Evolutionary conservation across 2,329 filamentous ascomycete species (phyloP).

Genomic region (Sporothrix pseudoabietina): DNA sequence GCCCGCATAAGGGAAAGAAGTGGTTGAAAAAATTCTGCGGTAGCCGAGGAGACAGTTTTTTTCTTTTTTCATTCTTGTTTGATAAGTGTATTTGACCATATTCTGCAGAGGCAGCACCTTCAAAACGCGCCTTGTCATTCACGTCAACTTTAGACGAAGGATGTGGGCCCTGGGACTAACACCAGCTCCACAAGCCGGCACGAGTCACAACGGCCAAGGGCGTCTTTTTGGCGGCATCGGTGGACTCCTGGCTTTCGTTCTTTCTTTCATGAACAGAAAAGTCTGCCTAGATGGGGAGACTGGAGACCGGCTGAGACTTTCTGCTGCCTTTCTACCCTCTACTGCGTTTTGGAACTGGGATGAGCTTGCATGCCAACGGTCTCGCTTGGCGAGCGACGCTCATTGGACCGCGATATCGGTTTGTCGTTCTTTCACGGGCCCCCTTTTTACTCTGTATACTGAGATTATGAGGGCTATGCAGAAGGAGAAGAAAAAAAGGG

Average conservation of each 20-base stretch:
- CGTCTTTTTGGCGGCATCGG: background rate
- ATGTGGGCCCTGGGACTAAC: background rate
- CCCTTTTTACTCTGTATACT: background rate
- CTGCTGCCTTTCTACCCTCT: background rate
- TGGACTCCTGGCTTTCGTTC: background rate
- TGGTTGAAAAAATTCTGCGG: too few relatives aligned
- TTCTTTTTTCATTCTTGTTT: too few relatives aligned
- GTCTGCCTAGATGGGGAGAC: background rate
- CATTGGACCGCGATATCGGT: conserved; percentile 18
- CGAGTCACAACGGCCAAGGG: conserved; percentile 14
- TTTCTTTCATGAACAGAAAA: background rate
- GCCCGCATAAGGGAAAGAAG: background rate
- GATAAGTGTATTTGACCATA: too few relatives aligned
- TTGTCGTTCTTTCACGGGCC: background rate
- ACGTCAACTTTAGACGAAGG: background rate
- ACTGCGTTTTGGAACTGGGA: background rate
- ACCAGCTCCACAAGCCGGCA: conserved; percentile 10
- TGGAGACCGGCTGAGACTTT: background rate
- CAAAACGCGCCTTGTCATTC: background rate
- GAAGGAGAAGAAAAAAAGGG: background rate
- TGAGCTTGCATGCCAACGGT: conserved; percentile 20
- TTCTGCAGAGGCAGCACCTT: background rate
- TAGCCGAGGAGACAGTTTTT: too few relatives aligned
- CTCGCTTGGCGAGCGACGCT: background rate
- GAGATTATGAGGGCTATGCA: too few relatives aligned